Percentiles rank a stretch among this genome's conserved stretches.
Conservation (phyloP, 1,139 yeast genomes). For the Candida sojae region DNA sequence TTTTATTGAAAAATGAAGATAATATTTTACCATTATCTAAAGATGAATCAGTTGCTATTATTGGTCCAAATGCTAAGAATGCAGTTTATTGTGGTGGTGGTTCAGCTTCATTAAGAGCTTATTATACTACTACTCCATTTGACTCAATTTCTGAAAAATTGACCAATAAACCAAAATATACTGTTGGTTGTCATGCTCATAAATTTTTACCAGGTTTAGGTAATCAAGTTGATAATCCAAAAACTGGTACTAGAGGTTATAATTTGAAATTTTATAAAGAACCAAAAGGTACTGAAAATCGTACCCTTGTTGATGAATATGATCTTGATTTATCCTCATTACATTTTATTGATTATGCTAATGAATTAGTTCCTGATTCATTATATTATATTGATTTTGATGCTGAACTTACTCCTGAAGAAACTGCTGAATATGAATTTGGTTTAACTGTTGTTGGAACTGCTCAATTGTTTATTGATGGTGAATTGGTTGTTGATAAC, state of each 20-base stretch:
- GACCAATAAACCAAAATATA: slow-evolving; percentile 17
- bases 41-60: slow-evolving; percentile 25
- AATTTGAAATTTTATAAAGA: slow-evolving; percentile 35
- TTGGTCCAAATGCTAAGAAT: slow-evolving; percentile 37
- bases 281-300: slow-evolving; percentile 18
- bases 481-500: slow-evolving; percentile 55
- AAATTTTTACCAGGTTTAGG: slow-evolving; percentile 32
- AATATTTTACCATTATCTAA: slow-evolving; percentile 39
- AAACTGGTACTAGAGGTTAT: slow-evolving; percentile 44
- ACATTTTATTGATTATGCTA: slow-evolving; percentile 50
- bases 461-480: slow-evolving; percentile 52
- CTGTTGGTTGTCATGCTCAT: slow-evolving; percentile 24
- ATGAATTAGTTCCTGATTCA: slow-evolving; percentile 19
- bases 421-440: slow-evolving; percentile 49
- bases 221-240: slow-evolving; percentile 20
- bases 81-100: slow-evolving; percentile 37
- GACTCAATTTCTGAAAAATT: slow-evolving; percentile 27
- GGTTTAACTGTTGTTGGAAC: slow-evolving; percentile 56
- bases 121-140: slow-evolving; percentile 32
- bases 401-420: slow-evolving; percentile 46
- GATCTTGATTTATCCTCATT: slow-evolving; percentile 33
- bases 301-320: slow-evolving; percentile 37
- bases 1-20: slow-evolving; percentile 53
- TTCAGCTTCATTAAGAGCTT: slow-evolving; percentile 32
- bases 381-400: slow-evolving; percentile 44